Evolutionary conservation across 1,284 basidiomycete genomes (phyloP).

Genomic region (Pholiota adiposa): DNA sequence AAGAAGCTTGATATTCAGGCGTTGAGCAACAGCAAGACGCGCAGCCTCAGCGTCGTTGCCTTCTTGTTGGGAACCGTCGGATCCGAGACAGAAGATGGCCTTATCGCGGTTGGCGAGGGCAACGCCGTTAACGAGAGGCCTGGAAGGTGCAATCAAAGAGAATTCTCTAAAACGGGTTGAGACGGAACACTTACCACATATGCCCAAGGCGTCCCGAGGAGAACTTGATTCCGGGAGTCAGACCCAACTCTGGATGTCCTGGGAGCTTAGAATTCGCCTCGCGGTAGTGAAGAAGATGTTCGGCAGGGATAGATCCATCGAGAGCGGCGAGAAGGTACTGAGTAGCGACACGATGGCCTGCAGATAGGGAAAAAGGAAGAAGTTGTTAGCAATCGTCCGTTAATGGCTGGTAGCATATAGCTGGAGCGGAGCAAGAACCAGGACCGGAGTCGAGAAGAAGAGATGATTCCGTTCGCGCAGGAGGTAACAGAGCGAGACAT

Average conservation of each 20-base stretch:
- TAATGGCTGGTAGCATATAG: too few relatives aligned
- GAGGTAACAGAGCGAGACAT: neutral
- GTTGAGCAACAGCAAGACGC: slow-evolving; percentile 80
- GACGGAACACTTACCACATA: slow-evolving; percentile 58
- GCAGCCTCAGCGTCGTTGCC: slow-evolving; percentile 90
- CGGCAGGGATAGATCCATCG: slow-evolving; percentile 69
- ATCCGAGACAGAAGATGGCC: slow-evolving; percentile 80
- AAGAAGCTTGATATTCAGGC: slow-evolving; percentile 81
- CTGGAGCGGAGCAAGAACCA: too few relatives aligned
- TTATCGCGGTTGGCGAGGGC: slow-evolving; percentile 79
- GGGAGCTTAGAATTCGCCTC: slow-evolving; percentile 84
- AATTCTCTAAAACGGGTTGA: neutral
- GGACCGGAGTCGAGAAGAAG: too few relatives aligned
- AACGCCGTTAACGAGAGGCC: slow-evolving; percentile 80
- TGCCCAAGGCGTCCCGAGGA: slow-evolving; percentile 86
- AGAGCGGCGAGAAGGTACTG: slow-evolving; percentile 83
- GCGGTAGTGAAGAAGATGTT: slow-evolving; percentile 82
- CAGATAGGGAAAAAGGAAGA: slow-evolving; percentile 16
- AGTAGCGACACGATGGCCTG: slow-evolving; percentile 86
- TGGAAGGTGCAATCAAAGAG: slow-evolving; percentile 19
- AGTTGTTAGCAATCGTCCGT: neutral
- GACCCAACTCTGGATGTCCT: slow-evolving; percentile 83
- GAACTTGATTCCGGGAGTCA: slow-evolving; percentile 87
- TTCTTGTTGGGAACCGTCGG: slow-evolving; percentile 88
- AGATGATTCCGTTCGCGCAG: too few relatives aligned